Evolutionary conservation across 768 basidiomycete species (phyloP), one percentile per base, ranked within the genome.

Genomic region (Cyclocybe cylindracea): DNA sequence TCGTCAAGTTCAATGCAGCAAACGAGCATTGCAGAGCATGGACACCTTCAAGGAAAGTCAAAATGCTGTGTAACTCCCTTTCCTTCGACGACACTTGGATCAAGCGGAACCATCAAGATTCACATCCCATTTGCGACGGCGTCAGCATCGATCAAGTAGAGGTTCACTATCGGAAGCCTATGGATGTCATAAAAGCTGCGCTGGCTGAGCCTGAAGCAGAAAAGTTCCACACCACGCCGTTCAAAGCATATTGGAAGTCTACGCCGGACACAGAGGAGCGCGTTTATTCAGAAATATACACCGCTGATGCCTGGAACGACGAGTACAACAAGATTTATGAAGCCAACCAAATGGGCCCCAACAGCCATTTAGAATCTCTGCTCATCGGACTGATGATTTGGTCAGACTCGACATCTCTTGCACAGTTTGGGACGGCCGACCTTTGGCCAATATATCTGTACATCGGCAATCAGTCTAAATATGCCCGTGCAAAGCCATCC

Each of bases 381-480:
- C 50, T 74, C 54, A 63, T 61, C 1, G 58, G 58, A 3, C 52
- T 69, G 1, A 67, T 69, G 57, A 54, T 70, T 8, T 71, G 63
- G 56, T 74, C 70, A 1, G 71, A 73, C 50, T 64, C 65, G 0
- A 76, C 70, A 0, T 69, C 71, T 49, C 61, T 74, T 8, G 51
- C 70, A 1, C 57, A 61, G 4, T 76, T 76, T 53, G 72, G 74
- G 0, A 61, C 47, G 29, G 65, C 70, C 0, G 57, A 60, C 0
- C 58, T 74, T 6, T 78, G 73, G 75, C 76, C 75, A 2, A 46
- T 74, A 0, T 80, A 79, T 48, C 36, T 69, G 0, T 71, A 52
- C 39, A 64, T 76, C 44, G 72, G 72, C 0, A 70, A 71, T 32
- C 61, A 68, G 10, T 74, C 70, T 1, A 78, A 79, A 49, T 73